phyloP scores from a whole-genome alignment of 306 rosid species.

The Gillenia trifoliata region DNA sequence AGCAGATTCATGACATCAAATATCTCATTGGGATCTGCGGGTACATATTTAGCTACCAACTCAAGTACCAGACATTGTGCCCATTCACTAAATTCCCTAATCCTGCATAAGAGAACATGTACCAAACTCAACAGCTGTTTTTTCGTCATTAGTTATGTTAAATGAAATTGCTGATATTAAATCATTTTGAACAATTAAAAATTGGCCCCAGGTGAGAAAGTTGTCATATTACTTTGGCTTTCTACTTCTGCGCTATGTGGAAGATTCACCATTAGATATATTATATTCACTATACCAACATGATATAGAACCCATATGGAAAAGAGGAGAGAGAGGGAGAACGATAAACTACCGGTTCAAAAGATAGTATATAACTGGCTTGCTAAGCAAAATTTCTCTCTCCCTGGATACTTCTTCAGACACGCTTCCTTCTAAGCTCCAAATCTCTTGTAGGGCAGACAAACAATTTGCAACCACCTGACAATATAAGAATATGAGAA shows the following conservation, averaged over 20 bases:
- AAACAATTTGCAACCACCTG: slow-evolving; percentile 97
- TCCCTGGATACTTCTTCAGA: slow-evolving; percentile 94
- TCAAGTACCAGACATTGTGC: slow-evolving; percentile 94
- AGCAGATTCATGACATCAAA: slow-evolving; percentile 98
- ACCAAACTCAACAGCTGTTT: slow-evolving; percentile 21
- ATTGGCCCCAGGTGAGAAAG: background rate
- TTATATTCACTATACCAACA: background rate
- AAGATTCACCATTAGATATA: background rate
- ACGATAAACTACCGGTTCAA: slow-evolving; percentile 55
- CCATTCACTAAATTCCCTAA: slow-evolving; percentile 94
- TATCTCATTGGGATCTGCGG: slow-evolving; percentile 76
- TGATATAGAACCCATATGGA: background rate
- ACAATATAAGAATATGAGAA: slow-evolving; percentile 17
- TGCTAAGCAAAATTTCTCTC: slow-evolving; percentile 87
- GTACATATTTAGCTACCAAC: slow-evolving; percentile 81
- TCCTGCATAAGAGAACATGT: slow-evolving; percentile 49
- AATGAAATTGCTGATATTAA: slow-evolving; percentile 4
- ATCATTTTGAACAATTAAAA: slow-evolving; percentile 14
- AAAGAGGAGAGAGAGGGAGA: background rate
- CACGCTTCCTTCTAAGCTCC: slow-evolving; percentile 75
- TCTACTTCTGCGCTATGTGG: background rate
- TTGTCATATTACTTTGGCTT: background rate
- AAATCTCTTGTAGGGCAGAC: slow-evolving; percentile 94
- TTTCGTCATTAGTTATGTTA: background rate
- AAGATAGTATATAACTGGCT: slow-evolving; percentile 72